Evolutionary conservation across 306 rosid genomes (phyloP).

Genomic region (Herpetospermum pedunculosum): DNA sequence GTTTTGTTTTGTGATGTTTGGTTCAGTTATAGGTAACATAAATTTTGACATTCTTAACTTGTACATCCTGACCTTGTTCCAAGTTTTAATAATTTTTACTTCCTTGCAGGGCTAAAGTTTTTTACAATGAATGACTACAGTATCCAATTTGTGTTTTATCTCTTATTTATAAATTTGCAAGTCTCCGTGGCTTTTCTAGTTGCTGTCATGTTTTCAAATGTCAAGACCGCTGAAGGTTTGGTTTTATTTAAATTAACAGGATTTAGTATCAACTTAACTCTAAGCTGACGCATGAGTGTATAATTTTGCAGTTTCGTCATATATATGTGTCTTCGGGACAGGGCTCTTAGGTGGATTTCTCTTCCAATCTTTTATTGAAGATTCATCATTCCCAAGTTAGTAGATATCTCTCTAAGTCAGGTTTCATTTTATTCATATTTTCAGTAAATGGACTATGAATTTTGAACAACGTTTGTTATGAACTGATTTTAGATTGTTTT

Average conservation of each 20-base stretch:
- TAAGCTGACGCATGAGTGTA: background rate
- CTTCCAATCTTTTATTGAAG: slow-evolving; percentile 59
- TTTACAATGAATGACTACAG: slow-evolving; percentile 72
- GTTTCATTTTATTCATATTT: too few species aligned
- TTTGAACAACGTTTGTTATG: background rate
- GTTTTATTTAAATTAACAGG: background rate
- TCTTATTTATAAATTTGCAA: slow-evolving; percentile 78
- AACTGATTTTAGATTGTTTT: background rate
- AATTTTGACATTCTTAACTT: background rate
- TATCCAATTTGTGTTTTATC: slow-evolving; percentile 69
- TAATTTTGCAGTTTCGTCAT: slow-evolving; percentile 44
- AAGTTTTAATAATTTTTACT: background rate
- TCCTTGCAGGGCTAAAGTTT: slow-evolving; percentile 62
- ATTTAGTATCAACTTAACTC: background rate
- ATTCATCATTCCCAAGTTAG: slow-evolving; percentile 66
- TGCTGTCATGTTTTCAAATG: slow-evolving; percentile 55
- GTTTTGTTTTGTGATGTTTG: slow-evolving; percentile 65
- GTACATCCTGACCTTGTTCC: background rate
- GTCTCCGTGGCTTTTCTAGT: slow-evolving; percentile 56
- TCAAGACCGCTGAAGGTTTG: slow-evolving; percentile 81
- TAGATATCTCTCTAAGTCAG: background rate
- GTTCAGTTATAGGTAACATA: slow-evolving; percentile 61
- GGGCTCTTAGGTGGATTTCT: slow-evolving; percentile 75
- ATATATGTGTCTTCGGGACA: slow-evolving; percentile 65
- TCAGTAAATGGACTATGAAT: background rate